Evolutionary conservation across 805 yeast genomes (phyloP), one percentile per base, ranked within the genome.

Genomic region (Wickerhamomyces chambardii): DNA sequence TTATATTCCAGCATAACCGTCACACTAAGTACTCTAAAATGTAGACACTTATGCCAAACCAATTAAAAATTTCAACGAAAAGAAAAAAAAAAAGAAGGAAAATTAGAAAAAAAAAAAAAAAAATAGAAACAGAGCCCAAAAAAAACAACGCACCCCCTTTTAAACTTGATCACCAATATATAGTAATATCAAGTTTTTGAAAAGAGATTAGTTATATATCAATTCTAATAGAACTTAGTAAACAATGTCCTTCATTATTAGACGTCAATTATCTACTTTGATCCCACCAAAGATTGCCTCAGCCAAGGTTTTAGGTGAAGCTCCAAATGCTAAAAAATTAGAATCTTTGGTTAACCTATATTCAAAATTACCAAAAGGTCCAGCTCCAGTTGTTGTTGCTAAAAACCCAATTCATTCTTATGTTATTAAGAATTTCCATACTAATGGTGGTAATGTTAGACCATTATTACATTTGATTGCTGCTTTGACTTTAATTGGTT

Each of bases 241-340:
- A 14, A 28, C 22, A 35, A 85, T 84, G 94, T 83, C 92, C 56
- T 83, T 78, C 70, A 72, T 87, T 64, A 71, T 78, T 57, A 89
- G 84, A 80, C 89, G 98, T 70, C 81, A 81, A 53, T 75, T 90
- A 63, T 87, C 97, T 47, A 83, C 97, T 56, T 74, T 90, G 70
- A 89, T 90, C 59, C 98, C 98, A 53, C 98, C 98, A 63, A 90
- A 90, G 90, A 80, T 90, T 58, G 97, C 96, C 38, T 87, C 97
- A 44, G 92, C 95, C 32, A 75, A 80, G 66, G 90, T 82, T 82
- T 71, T 92, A 49, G 95, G 95, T 41, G 75, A 95, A 42, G 86
- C 87, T 68, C 96, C 97, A 56, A 83, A 90, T 54, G 97, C 97
- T 52, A 85, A 86, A 75, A 85, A 95, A 70, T 85, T 92, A 81